These are phyloP conservation scores for Beauveria rudraprayagi DNA, from an alignment of 2,329 filamentous ascomycete species.

Conservation along the genomic window DNA sequence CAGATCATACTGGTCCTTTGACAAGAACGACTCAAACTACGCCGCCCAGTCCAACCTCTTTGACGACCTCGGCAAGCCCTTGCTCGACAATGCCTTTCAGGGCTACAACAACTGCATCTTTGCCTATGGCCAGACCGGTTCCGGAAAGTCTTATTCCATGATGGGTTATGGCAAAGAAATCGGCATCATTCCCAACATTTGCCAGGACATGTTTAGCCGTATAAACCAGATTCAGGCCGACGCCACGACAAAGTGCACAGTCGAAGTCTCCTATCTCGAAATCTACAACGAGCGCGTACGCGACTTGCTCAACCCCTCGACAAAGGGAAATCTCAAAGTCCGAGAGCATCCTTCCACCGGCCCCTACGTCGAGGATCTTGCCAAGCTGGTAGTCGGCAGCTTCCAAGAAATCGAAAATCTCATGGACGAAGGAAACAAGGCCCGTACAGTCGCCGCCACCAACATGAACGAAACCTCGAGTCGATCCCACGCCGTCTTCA, in stretches of 20 bases:
- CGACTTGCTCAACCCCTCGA: constrained; percentile 88
- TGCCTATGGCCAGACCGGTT: constrained; percentile 96
- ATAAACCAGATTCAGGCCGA: constrained; percentile 66
- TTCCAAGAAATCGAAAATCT: constrained; percentile 94
- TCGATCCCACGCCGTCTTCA: constrained; percentile 97
- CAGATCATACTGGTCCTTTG: constrained; percentile 96
- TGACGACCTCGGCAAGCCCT: constrained; percentile 75
- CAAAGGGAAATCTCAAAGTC: constrained; percentile 93
- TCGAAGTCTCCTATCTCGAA: constrained; percentile 96
- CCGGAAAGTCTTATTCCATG: constrained; percentile 99
- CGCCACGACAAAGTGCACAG: constrained; percentile 74
- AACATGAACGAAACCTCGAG: constrained; percentile 99
- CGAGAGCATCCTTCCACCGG: constrained; percentile 96
- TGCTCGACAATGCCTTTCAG: constrained; percentile 95
- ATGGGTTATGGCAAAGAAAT: constrained; percentile 97
- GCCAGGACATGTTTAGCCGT: constrained; percentile 91
- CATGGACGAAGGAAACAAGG: constrained; percentile 99
- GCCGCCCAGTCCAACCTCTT: constrained; percentile 88
- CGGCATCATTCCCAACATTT: constrained; percentile 94
- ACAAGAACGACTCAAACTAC: constrained; percentile 71
- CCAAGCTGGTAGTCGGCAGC: constrained; percentile 86
- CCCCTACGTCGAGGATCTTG: constrained; percentile 95
- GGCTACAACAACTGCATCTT: constrained; percentile 99
- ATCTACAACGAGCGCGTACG: constrained; percentile 98
- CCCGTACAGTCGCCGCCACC: constrained; percentile 91